Evolutionary conservation across 345 rosid species (phyloP), one percentile per base, ranked within the genome.

Genomic region (Lepidium sativum): DNA sequence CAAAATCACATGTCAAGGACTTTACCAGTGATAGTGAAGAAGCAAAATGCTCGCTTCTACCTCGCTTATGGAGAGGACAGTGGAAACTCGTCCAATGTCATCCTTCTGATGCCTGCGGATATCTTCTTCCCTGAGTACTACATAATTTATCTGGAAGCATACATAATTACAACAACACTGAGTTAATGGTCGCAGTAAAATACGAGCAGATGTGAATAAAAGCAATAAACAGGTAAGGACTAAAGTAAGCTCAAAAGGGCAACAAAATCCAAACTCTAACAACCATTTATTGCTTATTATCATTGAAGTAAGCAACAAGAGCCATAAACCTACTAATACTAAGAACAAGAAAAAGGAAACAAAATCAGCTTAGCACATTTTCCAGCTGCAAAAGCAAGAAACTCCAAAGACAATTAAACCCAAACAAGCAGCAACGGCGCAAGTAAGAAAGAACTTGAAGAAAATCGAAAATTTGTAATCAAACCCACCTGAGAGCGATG

Each of bases 11-110:
- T 33, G 43, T 29, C 51, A 63, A 54, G 62, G 15, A 43, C 12
- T 29, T 67, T 81, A 94, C 99, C 99, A 95, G 74, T 79, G 82
- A 76, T 75, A 91, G 55, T 81, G 80, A 39, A 88, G 83, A 34
- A 95, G 96, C 38, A 95, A 73, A 61, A 78, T 68, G 72, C 76
- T 79, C 6, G 96, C 96, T 13, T 75, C 87, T 4, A 43, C 78
- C 74, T 65, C 73, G 21, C 80, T 54, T 74, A 95, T 81, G 49
- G 89, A 91, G 53, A 95, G 97, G 51, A 95, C 95, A 40, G 73
- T 63, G 20, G 91, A 80, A 27, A 95, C 91, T 67, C 71, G 81
- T 4, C 71, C 77, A 67, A 95, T 79, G 58, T 85, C 95, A 55
- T 91, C 87, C 60, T 82, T 89, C 72, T 95, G 97, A 10, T 63